Percentiles rank a stretch among this genome's conserved stretches.
These are phyloP conservation scores for Aspergillus nanangensis DNA, from an alignment of 495 filamentous ascomycete species.

Conservation along the genomic window DNA sequence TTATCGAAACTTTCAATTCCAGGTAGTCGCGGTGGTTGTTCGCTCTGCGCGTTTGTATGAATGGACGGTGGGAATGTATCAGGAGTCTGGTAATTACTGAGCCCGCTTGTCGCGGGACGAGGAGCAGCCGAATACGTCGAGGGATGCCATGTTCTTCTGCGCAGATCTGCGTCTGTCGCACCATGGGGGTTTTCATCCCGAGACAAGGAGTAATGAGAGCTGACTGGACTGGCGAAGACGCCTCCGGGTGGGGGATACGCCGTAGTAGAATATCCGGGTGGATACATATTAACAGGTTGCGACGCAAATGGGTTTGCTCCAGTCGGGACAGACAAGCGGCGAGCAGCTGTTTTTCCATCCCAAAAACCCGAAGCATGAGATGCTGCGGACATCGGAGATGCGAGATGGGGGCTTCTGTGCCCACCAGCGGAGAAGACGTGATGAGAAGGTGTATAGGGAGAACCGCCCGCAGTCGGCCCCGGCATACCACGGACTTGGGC, in stretches of 20 bases:
- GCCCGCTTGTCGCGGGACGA: constrained; percentile 56
- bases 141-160: constrained; percentile 86
- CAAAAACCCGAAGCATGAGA: constrained; percentile 66
- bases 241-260: constrained; percentile 48
- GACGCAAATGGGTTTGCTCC: constrained; percentile 69
- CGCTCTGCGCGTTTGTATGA: constrained; percentile 40
- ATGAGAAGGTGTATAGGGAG: constrained; percentile 49
- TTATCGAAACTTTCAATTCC: constrained; percentile 90
- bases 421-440: constrained; percentile 66
- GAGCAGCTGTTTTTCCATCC: constrained; percentile 62
- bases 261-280: constrained; percentile 53
- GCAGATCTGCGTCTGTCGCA: constrained; percentile 68
- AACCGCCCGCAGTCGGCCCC: constrained; percentile 61
- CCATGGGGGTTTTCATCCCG: constrained; percentile 59
- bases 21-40: constrained; percentile 63
- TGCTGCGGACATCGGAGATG: constrained; percentile 64
- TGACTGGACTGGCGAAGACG: constrained; percentile 68
- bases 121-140: constrained; percentile 59
- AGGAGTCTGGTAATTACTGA: constrained; percentile 56
- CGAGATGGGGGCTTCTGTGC: constrained; percentile 67
- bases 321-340: constrained; percentile 78
- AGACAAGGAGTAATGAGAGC: constrained; percentile 57
- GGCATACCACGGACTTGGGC: constrained; percentile 37
- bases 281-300: constrained; percentile 51
- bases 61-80: constrained; percentile 51